Evolutionary conservation across 2,329 filamentous ascomycete genomes (phyloP), one percentile per base, ranked within the genome.

Genomic region (Colletotrichum gigasporum): DNA sequence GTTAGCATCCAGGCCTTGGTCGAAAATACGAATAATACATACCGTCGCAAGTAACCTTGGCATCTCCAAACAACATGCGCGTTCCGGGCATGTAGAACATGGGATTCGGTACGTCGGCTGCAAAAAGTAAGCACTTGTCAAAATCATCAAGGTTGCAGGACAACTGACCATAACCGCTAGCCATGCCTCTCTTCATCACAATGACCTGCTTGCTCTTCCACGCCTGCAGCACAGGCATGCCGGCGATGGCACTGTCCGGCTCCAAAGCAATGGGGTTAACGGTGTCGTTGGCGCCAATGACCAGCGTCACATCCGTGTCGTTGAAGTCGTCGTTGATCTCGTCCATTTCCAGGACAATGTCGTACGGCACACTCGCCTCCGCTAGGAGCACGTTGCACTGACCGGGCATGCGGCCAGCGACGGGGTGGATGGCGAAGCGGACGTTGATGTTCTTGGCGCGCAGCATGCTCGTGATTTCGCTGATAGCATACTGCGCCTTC

Each of bases 191-290:
- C 85, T 97, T 97, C 94, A 97, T 97, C 10, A 97, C 91, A 55
- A 97, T 87, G 2, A 96, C 92, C 73, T 95, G 90, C 82, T 96
- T 97, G 72, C 91, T 94, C 88, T 97, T 96, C 92, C 94, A 97
- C 5, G 92, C 94, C 68, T 97, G 92, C 69, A 97, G 80, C 20
- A 97, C 93, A 0, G 94, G 94, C 94, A 97, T 97, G 2, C 94
- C 94, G 1, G 93, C 93, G 69, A 97, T 97, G 0, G 92, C 86
- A 63, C 90, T 93, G 30, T 92, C 92, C 5, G 91, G 90, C 74
- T 97, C 92, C 68, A 97, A 80, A 0, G 94, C 93, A 71, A 95
- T 95, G 0, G 94, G 94, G 72, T 97, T 97, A 35, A 97, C 94
- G 0, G 94, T 97, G 71, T 97, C 94, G 70, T 97, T 97, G 8